These are phyloP conservation scores for Cephaloascus fragrans DNA, from an alignment of 805 yeast genomes.

Conservation along the genomic window DNA sequence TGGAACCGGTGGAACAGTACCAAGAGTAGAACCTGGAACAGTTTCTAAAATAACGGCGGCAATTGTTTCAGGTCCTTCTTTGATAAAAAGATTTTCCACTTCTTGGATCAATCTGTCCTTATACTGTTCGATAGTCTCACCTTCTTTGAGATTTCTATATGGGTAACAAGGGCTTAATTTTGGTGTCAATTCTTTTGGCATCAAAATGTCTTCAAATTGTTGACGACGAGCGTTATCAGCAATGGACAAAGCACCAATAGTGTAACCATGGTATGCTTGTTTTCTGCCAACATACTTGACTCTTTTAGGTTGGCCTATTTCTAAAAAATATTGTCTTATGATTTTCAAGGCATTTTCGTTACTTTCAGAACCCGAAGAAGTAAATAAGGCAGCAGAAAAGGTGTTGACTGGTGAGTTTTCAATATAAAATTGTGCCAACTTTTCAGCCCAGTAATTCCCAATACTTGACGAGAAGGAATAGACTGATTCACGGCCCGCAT, in stretches of 20 bases:
- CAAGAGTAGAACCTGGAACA: constrained; percentile 17
- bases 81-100: constrained; percentile 13
- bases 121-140: constrained; percentile 13
- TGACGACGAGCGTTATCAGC: constrained; percentile 10
- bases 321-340: constrained; percentile 15
- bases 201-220: constrained; percentile 13
- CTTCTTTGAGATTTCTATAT: constrained; percentile 17
- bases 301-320: constrained; percentile 14
- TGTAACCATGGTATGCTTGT: constrained; percentile 19
- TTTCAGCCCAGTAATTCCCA: constrained; percentile 15
- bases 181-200: constrained; percentile 9
- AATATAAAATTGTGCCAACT: constrained; percentile 15
- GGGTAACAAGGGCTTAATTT: constrained; percentile 15
- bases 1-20: constrained; percentile 17
- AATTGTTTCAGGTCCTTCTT: constrained; percentile 18
- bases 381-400: constrained; percentile 30
- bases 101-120: constrained; percentile 11
- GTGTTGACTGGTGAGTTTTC: constrained; percentile 33
- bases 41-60: constrained; percentile 17
- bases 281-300: constrained; percentile 15
- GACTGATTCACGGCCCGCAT: constrained; percentile 12
- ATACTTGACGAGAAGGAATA: constrained; percentile 16
- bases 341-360: constrained; percentile 19
- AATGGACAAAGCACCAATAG: constrained; percentile 16
- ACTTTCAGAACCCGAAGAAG: constrained; percentile 20